Percentiles rank a stretch among this genome's conserved stretches.
Evolutionary conservation across 257 asterid genomes (phyloP).

Genomic region (Verbascum thapsus): DNA sequence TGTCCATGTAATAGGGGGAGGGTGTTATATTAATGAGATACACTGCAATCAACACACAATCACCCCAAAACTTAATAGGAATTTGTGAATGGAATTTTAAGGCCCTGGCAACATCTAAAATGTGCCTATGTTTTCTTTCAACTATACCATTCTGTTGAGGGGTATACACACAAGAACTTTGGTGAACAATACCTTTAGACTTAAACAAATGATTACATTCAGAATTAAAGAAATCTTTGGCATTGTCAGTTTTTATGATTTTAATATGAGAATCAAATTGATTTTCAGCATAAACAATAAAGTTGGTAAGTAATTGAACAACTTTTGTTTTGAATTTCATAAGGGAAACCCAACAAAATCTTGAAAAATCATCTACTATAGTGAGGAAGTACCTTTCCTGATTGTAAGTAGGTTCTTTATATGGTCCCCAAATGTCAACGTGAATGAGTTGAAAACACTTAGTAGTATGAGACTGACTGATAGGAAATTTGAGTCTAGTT

Average conservation of each 20-base stretch:
- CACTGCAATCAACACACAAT: neutral
- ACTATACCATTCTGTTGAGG: slow-evolving; percentile 21
- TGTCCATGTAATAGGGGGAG: neutral
- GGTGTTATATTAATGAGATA: neutral
- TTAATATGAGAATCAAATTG: neutral
- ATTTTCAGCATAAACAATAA: too few relatives aligned
- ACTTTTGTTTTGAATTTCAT: neutral
- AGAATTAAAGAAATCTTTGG: neutral
- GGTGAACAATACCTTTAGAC: neutral
- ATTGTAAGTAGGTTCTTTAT: neutral
- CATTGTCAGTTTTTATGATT: neutral
- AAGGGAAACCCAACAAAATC: neutral
- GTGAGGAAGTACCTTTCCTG: neutral
- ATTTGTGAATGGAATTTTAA: neutral
- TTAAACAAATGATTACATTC: neutral
- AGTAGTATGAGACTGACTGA: too few relatives aligned
- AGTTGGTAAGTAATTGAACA: neutral
- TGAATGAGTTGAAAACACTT: too few relatives aligned
- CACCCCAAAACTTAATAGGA: neutral
- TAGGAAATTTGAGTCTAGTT: too few relatives aligned
- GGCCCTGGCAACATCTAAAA: neutral
- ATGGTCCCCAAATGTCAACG: slow-evolving; percentile 4
- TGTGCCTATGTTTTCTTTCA: slow-evolving; percentile 6
- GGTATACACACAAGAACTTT: slow-evolving; percentile 6
- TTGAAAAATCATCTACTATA: neutral